Evolutionary conservation across 2,329 filamentous ascomycete genomes (phyloP).

Genomic region (Colletotrichum karsti): DNA sequence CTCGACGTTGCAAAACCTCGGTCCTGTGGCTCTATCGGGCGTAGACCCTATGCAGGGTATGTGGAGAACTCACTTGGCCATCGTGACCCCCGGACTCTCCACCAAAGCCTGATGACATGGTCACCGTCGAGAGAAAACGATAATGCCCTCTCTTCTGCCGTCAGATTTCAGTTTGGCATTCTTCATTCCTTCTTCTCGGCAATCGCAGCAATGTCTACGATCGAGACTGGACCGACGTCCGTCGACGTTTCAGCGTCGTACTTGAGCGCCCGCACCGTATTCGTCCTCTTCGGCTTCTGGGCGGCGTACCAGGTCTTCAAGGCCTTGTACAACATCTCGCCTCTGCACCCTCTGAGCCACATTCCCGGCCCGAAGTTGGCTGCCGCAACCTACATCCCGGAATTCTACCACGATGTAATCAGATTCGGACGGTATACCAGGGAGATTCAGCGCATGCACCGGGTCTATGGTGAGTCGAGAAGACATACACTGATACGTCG

Average conservation of each 20-base stretch:
- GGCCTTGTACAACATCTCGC: constrained; percentile 45
- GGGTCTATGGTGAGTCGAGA: constrained; percentile 40
- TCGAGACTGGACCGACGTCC: constrained; percentile 2
- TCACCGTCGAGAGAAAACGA: background rate
- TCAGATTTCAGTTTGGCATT: background rate
- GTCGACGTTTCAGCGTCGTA: constrained; percentile 12
- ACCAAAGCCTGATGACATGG: background rate
- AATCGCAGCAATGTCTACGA: constrained; percentile 12
- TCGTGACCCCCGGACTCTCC: constrained; percentile 16
- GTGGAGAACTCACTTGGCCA: constrained; percentile 10
- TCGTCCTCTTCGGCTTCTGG: constrained; percentile 35
- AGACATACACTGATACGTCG: too few species aligned
- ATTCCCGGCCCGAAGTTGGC: constrained; percentile 48
- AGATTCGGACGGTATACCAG: constrained; percentile 43
- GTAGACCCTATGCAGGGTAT: constrained; percentile 12
- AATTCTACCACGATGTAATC: constrained; percentile 48
- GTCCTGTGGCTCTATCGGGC: constrained; percentile 19
- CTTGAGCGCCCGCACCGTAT: background rate
- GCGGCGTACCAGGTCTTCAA: constrained; percentile 38
- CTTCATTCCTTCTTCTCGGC: background rate
- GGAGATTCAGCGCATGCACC: constrained; percentile 45
- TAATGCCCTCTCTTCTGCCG: background rate
- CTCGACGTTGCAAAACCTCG: constrained; percentile 13
- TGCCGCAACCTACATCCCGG: constrained; percentile 44
- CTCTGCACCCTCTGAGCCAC: constrained; percentile 45